Base-by-base conservation (phyloP, 2,329 filamentous ascomycete species). In the Botryotinia calthae region DNA sequence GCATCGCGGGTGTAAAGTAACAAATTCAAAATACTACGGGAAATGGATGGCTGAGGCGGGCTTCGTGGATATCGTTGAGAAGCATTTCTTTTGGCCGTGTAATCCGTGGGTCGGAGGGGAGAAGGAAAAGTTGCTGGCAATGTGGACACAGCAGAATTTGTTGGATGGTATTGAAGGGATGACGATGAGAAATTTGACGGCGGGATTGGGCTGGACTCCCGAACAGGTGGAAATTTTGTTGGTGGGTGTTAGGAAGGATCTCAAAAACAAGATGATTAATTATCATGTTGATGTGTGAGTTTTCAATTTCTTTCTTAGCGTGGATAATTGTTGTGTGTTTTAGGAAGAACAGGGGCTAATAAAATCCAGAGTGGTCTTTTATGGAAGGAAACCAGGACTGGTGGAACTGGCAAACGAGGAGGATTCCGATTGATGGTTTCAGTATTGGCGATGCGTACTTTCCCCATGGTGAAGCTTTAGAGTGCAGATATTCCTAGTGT, bases 61-160 rank as follows among this genome's bases (percentile, higher is more conserved):
- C 0, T 89, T 89, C 74, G 80, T 82, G 62, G 83, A 88, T 71
- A 84, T 90, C 0, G 80, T 80, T 0, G 84, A 87, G 76, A 80
- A 82, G 2, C 76, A 85, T 9, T 85, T 82, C 76, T 86, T 84
- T 78, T 84, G 86, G 81, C 87, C 87, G 0, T 82, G 82, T 48
- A 86, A 85, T 75, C 78, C 82, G 18, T 89, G 87, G 87, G 84
- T 86, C 0, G 84, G 84, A 62, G 84, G 87, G 58, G 81, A 82
- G 9, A 83, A 84, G 40, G 82, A 85, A 67, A 89, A 88, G 77
- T 84, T 87, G 67, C 77, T 87, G 1, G 87, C 86, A 1, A 31
- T 75, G 73, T 78, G 78, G 77, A 73, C 44, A 51, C 70, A 76
- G 70, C 73, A 75, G 28, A 77, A 80, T 73, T 66, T 73, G 14